Conservation (phyloP, 768 basidiomycete genomes). For the Serendipita indica region DNA sequence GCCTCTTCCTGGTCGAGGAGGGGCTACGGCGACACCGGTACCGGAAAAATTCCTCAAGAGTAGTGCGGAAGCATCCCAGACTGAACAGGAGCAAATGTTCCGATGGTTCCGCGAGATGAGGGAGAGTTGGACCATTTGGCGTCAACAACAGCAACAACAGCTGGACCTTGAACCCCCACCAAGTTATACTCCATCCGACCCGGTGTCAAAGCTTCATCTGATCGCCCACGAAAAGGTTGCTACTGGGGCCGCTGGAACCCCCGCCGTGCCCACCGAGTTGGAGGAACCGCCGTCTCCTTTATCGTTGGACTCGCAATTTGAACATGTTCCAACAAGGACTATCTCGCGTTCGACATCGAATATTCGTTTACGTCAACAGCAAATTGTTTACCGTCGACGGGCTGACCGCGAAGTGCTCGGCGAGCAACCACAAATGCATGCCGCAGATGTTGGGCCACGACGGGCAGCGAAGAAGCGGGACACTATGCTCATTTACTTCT, state of each 20-base stretch:
- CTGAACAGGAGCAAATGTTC: background rate
- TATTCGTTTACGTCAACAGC: background rate
- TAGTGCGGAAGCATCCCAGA: no score
- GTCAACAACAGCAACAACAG: constrained; percentile 3
- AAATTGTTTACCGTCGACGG: background rate
- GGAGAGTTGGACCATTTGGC: background rate
- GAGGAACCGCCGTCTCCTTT: constrained; percentile 2
- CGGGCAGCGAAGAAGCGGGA: constrained; percentile 1
- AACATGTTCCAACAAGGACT: background rate
- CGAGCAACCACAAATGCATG: background rate
- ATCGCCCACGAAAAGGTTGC: background rate
- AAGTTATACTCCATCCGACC: background rate
- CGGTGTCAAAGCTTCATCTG: background rate
- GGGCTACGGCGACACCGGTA: no score
- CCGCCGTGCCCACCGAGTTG: background rate
- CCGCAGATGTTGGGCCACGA: no score
- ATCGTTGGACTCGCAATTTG: constrained; percentile 5
- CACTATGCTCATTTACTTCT: constrained; percentile 8
- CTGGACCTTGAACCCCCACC: constrained; percentile 2
- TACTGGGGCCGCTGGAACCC: background rate
- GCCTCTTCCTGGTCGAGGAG: no score
- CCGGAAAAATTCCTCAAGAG: no score
- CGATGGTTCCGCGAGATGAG: background rate
- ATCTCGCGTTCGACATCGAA: background rate
- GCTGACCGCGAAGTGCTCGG: background rate